Percentiles rank a stretch among this genome's conserved stretches.
Evolutionary conservation across 805 yeast genomes (phyloP).

Genomic region (Candida taoyuanica): DNA sequence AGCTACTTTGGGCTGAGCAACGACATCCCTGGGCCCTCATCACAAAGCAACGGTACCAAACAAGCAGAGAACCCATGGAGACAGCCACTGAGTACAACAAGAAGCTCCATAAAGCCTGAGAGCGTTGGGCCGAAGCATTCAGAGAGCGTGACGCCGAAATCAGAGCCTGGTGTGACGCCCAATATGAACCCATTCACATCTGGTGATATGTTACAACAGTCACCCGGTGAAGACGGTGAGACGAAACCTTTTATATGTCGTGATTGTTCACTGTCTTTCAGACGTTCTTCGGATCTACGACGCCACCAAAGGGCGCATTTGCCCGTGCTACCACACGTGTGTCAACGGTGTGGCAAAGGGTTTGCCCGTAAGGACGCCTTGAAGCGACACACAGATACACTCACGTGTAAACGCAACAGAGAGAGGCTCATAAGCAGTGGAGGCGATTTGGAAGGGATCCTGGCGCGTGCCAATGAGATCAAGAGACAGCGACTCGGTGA

Average conservation of each 20-base stretch:
- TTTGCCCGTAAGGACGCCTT: conserved; percentile 81
- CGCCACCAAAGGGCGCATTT: conserved; percentile 75
- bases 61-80: not conserved
- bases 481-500: conserved; percentile 2
- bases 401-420: conserved; percentile 71
- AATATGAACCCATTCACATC: conserved; percentile 2
- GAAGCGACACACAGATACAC: conserved; percentile 68
- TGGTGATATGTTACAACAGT: conserved; percentile 5
- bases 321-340: conserved; percentile 66
- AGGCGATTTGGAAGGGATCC: conserved; percentile 32
- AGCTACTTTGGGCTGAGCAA: conserved; percentile 22
- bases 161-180: not conserved
- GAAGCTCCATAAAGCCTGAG: not conserved
- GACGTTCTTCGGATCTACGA: conserved; percentile 64
- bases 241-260: conserved; percentile 49
- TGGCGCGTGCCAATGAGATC: conserved; percentile 23
- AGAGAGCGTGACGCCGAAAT: not conserved
- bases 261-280: conserved; percentile 58
- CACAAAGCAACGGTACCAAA: not conserved
- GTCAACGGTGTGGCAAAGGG: conserved; percentile 74
- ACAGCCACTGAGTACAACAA: not conserved
- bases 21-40: not conserved
- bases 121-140: not conserved
- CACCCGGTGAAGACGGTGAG: conserved; percentile 6
- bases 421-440: conserved; percentile 42